These are phyloP conservation scores for Sesbania bispinosa DNA, from an alignment of 306 rosid genomes.

Conservation along the genomic window DNA sequence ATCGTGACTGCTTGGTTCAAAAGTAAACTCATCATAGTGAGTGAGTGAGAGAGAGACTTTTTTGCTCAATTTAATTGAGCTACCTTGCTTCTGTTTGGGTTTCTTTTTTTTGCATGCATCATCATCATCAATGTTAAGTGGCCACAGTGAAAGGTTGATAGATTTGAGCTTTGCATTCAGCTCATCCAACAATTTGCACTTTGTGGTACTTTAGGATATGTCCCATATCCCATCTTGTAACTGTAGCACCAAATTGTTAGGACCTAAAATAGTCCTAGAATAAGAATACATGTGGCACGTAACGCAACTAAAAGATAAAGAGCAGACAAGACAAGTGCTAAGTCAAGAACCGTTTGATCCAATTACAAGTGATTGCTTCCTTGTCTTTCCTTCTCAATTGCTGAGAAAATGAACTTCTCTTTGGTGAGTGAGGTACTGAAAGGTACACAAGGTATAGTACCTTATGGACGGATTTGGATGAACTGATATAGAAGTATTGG, in stretches of 20 bases:
- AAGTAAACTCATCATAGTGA: no score
- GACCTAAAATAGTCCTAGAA: slow-evolving; percentile 19
- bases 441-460: no score
- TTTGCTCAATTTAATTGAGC: slow-evolving; percentile 38
- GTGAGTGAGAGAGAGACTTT: slow-evolving; percentile 13
- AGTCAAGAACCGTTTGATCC: slow-evolving; percentile 26
- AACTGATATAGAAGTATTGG: no score
- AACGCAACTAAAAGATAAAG: slow-evolving; percentile 13
- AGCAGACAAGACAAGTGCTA: slow-evolving; percentile 24
- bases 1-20: slow-evolving; percentile 76
- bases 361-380: not conserved
- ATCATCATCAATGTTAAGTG: slow-evolving; percentile 56
- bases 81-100: slow-evolving; percentile 44
- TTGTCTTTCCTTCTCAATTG: not conserved
- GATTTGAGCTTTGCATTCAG: slow-evolving; percentile 30
- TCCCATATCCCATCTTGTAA: slow-evolving; percentile 37
- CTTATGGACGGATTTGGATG: no score
- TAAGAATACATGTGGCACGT: slow-evolving; percentile 35
- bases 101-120: slow-evolving; percentile 51
- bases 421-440: not conserved
- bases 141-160: slow-evolving; percentile 46
- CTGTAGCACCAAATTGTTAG: slow-evolving; percentile 32
- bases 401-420: not conserved
- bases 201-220: slow-evolving; percentile 35
- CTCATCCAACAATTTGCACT: slow-evolving; percentile 41